Base-by-base conservation (phyloP, 2,329 filamentous ascomycete species). In the Aschersonia sp. region DNA sequence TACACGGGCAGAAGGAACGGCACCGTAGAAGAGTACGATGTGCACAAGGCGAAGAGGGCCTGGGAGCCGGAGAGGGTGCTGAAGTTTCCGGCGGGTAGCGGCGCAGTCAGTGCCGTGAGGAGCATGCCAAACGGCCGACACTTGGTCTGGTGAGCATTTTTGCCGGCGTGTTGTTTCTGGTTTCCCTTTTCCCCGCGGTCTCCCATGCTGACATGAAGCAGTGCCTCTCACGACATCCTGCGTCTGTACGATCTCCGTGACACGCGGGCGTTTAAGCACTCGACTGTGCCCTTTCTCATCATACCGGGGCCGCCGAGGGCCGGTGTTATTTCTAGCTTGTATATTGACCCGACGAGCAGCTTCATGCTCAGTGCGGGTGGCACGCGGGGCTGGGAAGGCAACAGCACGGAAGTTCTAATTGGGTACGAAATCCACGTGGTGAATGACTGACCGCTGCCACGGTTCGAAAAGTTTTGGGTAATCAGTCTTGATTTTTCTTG, bases 331-430 rank as follows among this genome's bases (percentile, higher is more conserved):
- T 87, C 84, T 0, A 81, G 84, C 51, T 68, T 97, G 8, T 92
- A 90, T 58, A 73, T 96, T 44, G 92, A 98, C 61, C 85, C 85
- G 5, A 85, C 87, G 0, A 90, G 87, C 60, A 76, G 81, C 14
- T 97, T 89, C 60, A 90, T 98, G 83, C 76, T 98, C 35, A 90
- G 86, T 2, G 86, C 87, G 0, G 89, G 87, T 5, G 92, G 92
- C 0, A 97, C 92, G 52, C 71, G 92, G 52, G 92, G 92, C 1
- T 98, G 92, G 92, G 92, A 97, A 63, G 92, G 92, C 1, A 81
- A 76, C 22, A 82, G 76, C 37, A 97, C 92, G 0, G 92, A 98
- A 67, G 87, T 92, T 0, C 63, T 98, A 51, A 78, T 98, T 47
- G 92, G 92, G 12, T 98, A 98, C 64, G 92, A 98, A 67, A 95